phyloP scores from a whole-genome alignment of 208 protist species.

The Leishmania mexicana region DNA sequence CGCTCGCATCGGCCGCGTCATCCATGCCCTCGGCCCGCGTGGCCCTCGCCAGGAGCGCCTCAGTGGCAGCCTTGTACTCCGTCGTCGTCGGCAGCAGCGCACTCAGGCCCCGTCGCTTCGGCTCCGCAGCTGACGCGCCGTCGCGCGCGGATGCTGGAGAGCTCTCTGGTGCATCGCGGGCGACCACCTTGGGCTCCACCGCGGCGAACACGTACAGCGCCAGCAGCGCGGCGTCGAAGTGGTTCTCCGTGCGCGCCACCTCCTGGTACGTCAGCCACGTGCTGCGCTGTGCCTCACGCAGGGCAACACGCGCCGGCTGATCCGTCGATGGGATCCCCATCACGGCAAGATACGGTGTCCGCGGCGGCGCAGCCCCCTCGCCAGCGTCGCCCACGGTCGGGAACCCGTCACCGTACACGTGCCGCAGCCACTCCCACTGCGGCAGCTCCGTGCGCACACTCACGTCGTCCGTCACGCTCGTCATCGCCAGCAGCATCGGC shows the following conservation, averaged over 20 bases:
- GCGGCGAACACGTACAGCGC: slow-evolving; percentile 34
- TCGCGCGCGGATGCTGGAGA: neutral
- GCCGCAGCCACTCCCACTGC: slow-evolving; percentile 24
- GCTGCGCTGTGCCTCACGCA: slow-evolving; percentile 39
- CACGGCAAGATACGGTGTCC: slow-evolving; percentile 31
- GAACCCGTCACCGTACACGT: slow-evolving; percentile 8
- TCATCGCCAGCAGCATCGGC: slow-evolving; percentile 34
- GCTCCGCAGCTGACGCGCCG: neutral
- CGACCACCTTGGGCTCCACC: neutral
- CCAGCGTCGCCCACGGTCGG: neutral
- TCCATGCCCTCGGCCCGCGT: neutral
- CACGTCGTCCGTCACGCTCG: slow-evolving; percentile 35
- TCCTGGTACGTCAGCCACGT: slow-evolving; percentile 48
- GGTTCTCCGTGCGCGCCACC: slow-evolving; percentile 40
- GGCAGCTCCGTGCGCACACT: slow-evolving; percentile 3
- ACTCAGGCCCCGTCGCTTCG: neutral
- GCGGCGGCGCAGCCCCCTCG: neutral
- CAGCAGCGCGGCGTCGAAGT: slow-evolving; percentile 33
- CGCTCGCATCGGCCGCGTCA: neutral
- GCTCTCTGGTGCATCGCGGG: neutral
- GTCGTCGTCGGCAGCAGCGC: neutral
- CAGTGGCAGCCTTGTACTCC: neutral
- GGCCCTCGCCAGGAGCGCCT: neutral
- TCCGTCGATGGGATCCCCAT: slow-evolving; percentile 55
- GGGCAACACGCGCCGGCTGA: slow-evolving; percentile 16